Base-by-base conservation (phyloP, 164 flowering plant species). In the Cinnamomum micranthum region DNA sequence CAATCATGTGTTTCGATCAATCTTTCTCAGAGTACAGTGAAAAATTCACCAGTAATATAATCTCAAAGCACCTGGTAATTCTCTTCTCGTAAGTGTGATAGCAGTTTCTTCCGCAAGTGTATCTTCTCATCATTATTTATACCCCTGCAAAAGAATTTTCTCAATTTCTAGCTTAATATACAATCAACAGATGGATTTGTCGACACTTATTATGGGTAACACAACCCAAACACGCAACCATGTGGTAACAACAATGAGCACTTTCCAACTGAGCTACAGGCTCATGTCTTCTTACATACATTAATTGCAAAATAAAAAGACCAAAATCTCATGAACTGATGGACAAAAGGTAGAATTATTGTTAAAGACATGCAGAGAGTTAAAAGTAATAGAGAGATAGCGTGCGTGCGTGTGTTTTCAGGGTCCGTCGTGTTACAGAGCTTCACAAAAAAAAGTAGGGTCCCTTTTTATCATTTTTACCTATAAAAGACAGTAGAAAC, bases 41-140 rank as follows among this genome's bases (percentile, higher is more conserved):
- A 20, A 55, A 55, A 4, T 19, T 51, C 58, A 76, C 47, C 70
- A 81, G 50, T 55, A 73, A 63, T 25, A 60, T 10, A 72, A 60
- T 65, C 17, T 33, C 33, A 52, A 50, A 11, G 19, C 67, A 95
- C 99, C 98, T 95, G 90, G 79, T 90, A 79, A 76, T 93, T 90
- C 72, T 92, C 92, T 86, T 95, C 99, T 82, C 92, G 84, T 79
- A 92, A 83, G 75, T 93, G 91, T 52, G 90, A 85, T 80, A 95
- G 71, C 65, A 95, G 73, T 67, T 87, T 95, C 71, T 88, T 88
- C 78, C 91, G 85, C 81, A 95, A 77, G 83, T 95, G 91, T 50
- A 80, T 27, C 80, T 92, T 95, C 89, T 93, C 99, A 78, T 92
- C 99, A 31, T 79, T 89, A 87, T 88, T 89, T 62, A 92, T 91